These are phyloP conservation scores for Houttuynia cordata DNA, from an alignment of 164 flowering plant genomes.

Conservation along the genomic window DNA sequence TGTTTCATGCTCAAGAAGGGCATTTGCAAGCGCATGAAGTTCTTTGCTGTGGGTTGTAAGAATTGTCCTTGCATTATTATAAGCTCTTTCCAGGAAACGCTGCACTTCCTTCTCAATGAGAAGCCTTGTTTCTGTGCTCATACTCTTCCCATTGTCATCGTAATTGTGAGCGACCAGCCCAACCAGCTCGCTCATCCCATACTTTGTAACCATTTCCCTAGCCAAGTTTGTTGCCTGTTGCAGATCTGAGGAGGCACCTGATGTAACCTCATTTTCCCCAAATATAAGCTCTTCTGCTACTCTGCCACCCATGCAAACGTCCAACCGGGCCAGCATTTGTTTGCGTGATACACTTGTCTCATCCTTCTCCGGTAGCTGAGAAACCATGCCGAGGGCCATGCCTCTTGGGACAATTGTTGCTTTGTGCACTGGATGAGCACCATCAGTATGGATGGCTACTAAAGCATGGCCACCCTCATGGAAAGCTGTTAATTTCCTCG, in stretches of 20 bases:
- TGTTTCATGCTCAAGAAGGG: conserved; percentile 81
- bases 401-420: conserved; percentile 94
- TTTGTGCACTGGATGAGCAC: conserved; percentile 89
- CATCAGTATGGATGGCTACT: conserved; percentile 91
- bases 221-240: conserved; percentile 70
- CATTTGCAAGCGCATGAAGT: conserved; percentile 84
- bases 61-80: conserved; percentile 77
- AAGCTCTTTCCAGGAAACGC: conserved; percentile 54
- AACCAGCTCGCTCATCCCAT: conserved; percentile 84
- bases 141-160: conserved; percentile 69
- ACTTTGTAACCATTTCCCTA: conserved; percentile 80
- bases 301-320: conserved; percentile 95
- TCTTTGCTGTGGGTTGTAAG: conserved; percentile 63
- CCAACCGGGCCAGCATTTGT: conserved; percentile 92
- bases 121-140: conserved; percentile 89
- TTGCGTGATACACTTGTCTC: conserved; percentile 68
- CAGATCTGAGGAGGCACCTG: conserved; percentile 79
- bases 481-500: conserved; percentile 71
- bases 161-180: conserved; percentile 83
- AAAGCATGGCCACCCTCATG: conserved; percentile 99
- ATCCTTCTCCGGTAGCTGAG: conserved; percentile 80
- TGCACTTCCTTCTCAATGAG: conserved; percentile 74
- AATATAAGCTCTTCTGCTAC: conserved; percentile 95
- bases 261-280: conserved; percentile 80
- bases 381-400: conserved; percentile 81